A percentile compares a stretch with the other conserved stretches of the same genome.
Conservation (phyloP, 2,329 filamentous ascomycete species). For the Ceratocystis eucalypticola region DNA sequence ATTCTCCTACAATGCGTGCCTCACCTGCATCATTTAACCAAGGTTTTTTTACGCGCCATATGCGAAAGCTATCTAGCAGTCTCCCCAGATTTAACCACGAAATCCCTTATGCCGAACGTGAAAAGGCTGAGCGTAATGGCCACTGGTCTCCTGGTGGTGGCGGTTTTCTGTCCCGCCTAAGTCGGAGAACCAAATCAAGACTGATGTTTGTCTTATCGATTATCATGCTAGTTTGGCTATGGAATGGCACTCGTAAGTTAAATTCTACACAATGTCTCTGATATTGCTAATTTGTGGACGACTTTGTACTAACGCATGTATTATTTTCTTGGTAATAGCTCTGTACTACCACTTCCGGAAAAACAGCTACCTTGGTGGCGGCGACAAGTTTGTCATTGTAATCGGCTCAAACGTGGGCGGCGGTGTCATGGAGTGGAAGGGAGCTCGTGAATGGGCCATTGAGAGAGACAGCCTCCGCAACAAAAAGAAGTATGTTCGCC, state of each 20-base stretch:
- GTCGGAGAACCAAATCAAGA: conserved; percentile 52
- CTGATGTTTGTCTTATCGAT: conserved; percentile 46
- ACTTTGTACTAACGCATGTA: background rate
- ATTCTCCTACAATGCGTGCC: conserved; percentile 29
- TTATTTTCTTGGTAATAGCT: conserved; percentile 28
- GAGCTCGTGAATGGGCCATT: conserved; percentile 92
- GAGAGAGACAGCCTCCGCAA: conserved; percentile 92
- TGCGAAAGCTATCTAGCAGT: conserved; percentile 65
- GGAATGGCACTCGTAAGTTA: conserved; percentile 61
- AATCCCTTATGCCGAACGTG: conserved; percentile 56
- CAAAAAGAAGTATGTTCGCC: conserved; percentile 73
- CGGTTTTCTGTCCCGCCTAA: conserved; percentile 39
- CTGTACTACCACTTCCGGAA: conserved; percentile 54
- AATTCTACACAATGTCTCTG: background rate
- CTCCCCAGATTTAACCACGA: conserved; percentile 55
- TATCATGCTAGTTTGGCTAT: conserved; percentile 47
- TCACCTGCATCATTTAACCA: conserved; percentile 70
- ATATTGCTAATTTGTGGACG: background rate
- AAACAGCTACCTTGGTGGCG: conserved; percentile 61
- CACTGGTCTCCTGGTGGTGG: conserved; percentile 31
- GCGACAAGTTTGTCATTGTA: conserved; percentile 85
- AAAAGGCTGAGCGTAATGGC: conserved; percentile 50
- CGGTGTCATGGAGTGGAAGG: conserved; percentile 99
- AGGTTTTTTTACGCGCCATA: conserved; percentile 77
- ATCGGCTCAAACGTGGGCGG: conserved; percentile 87